phyloP scores from a whole-genome alignment of 495 filamentous ascomycete genomes.

The Apiosordaria backusii region DNA sequence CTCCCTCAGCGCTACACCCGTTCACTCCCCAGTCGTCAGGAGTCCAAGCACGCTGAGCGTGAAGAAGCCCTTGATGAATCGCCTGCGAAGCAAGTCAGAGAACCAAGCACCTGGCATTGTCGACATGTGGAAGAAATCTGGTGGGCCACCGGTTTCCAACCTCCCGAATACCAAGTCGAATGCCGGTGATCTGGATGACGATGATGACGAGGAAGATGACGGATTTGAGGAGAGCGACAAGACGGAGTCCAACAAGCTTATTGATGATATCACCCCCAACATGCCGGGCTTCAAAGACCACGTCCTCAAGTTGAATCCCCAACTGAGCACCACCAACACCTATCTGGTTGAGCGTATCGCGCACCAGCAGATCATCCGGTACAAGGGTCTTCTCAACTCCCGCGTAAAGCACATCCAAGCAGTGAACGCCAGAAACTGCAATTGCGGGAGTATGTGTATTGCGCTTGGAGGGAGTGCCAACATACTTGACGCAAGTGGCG shows the following conservation, averaged over 20 bases:
- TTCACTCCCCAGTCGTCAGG: constrained; percentile 51
- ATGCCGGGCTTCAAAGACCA: constrained; percentile 74
- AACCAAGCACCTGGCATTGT: constrained; percentile 40
- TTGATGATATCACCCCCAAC: constrained; percentile 63
- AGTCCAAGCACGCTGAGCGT: constrained; percentile 40
- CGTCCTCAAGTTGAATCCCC: constrained; percentile 67
- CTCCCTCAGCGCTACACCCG: constrained; percentile 53
- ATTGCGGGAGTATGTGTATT: constrained; percentile 59
- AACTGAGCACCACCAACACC: constrained; percentile 39
- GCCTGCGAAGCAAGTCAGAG: constrained; percentile 74
- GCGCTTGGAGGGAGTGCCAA: constrained; percentile 56
- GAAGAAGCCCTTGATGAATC: constrained; percentile 50
- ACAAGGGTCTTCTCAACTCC: constrained; percentile 70
- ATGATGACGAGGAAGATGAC: constrained; percentile 46
- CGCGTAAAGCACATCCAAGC: constrained; percentile 67
- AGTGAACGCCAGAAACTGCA: constrained; percentile 53
- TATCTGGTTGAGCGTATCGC: constrained; percentile 81
- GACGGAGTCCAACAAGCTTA: constrained; percentile 42
- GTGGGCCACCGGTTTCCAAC: constrained; percentile 57
- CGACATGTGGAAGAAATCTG: constrained; percentile 50
- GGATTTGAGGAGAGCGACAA: constrained; percentile 50
- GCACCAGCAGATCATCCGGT: constrained; percentile 72
- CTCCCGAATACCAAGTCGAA: constrained; percentile 41
- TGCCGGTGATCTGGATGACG: constrained; percentile 24
- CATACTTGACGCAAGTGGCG: constrained; percentile 41